Percentiles rank a stretch among this genome's conserved stretches.
phyloP scores from a whole-genome alignment of 768 basidiomycete genomes.

The Sarcomyxa edulis region DNA sequence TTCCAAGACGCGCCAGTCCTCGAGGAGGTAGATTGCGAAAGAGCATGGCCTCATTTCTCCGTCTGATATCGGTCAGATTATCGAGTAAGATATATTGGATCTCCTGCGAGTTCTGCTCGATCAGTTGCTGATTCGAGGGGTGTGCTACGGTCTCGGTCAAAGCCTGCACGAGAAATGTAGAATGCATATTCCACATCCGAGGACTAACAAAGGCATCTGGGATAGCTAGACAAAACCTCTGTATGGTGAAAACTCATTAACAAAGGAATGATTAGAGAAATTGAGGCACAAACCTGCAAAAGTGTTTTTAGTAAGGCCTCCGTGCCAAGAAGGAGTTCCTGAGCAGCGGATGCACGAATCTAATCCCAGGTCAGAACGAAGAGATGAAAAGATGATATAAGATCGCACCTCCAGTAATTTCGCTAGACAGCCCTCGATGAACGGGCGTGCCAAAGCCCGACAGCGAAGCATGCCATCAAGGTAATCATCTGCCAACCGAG shows the following conservation, averaged over 20 bases:
- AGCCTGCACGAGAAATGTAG: conserved; percentile 38
- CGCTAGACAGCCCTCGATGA: conserved; percentile 64
- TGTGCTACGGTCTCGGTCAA: conserved; percentile 36
- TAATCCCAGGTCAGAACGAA: conserved; percentile 16
- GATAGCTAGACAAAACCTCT: conserved; percentile 68
- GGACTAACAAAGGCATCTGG: conserved; percentile 77
- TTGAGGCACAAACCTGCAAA: conserved; percentile 45
- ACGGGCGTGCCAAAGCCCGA: conserved; percentile 64
- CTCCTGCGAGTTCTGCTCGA: conserved; percentile 35
- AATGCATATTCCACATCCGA: conserved; percentile 55
- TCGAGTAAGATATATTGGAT: conserved; percentile 46
- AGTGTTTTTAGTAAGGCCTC: conserved; percentile 49
- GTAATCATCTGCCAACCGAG: conserved; percentile 76
- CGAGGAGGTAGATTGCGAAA: conserved; percentile 64
- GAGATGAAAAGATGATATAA: not conserved
- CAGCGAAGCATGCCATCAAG: conserved; percentile 60
- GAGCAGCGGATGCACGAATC: conserved; percentile 52
- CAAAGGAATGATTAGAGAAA: conserved; percentile 3
- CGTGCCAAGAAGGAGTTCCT: conserved; percentile 49
- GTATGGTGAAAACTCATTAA: conserved; percentile 6
- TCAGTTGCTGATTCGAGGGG: conserved; percentile 22
- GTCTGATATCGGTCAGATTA: conserved; percentile 63
- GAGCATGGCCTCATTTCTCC: conserved; percentile 77
- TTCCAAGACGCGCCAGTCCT: conserved; percentile 52
- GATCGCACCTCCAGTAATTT: conserved; percentile 59